Base-by-base conservation (phyloP, 192 early-diverging fungal genomes). In the Thoreauomyces humboldtii region DNA sequence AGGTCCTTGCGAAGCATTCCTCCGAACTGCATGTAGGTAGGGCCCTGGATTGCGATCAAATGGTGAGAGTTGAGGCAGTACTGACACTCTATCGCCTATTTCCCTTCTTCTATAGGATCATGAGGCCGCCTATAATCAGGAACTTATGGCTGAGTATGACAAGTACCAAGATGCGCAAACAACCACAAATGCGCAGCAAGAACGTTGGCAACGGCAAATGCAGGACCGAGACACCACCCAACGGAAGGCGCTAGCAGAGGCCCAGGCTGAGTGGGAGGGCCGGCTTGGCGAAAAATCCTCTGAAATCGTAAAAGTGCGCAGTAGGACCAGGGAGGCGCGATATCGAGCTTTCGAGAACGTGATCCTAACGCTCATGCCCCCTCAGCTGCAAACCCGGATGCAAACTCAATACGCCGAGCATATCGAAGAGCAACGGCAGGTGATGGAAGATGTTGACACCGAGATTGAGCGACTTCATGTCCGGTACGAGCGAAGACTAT, bases 121-220 rank as follows among this genome's bases (percentile, higher is more conserved):
- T n/a, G 84, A 86, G 41, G 59, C 77, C 1, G 74, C 69, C 34
- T 77, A 82, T 67, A 86, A 81, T 44, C 71, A 74, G 43, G 31
- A 84, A 59, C 69, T 86, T 34, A 86, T 84, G 76, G 62, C 59
- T 5, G 80, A 86, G 45, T 84, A 84, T 56, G 84, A 86, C 50
- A 84, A 82, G 66, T 86, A 59, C 51, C 79, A 84, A 51, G 58
- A 58, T 17, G 50, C 71, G 34, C 79, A 84, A 53, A 52, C 34
- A n/a, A 59, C 63, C 31, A 55, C 69, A 2, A 33, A 53, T 7
- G 36, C 21, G n/a, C 43, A 71, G 59, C 81, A 86, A 64, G 72
- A 63, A 28, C 36, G 66, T 15, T 86, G 81, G 79, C 73, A 82
- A 61, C 52, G 53, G 29, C 64, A 77, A 25, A 74, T 78, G 69